Percentiles rank a stretch among this genome's conserved stretches.
phyloP scores from a whole-genome alignment of 2,329 filamentous ascomycete species.

The Fusarium sambucinum region DNA sequence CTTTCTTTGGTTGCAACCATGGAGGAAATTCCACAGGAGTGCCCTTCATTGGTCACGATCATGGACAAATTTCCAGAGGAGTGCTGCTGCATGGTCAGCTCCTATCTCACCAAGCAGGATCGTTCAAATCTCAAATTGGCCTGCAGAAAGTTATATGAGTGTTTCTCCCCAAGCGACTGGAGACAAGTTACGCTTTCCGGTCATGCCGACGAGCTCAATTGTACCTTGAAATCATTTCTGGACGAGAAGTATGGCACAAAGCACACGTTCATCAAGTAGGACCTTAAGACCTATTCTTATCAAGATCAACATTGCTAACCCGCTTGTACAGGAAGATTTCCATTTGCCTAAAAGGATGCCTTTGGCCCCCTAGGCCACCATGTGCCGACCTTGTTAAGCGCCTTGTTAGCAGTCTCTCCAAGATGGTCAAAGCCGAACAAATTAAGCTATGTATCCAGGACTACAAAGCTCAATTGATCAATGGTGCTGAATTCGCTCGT shows the following conservation, averaged over 20 bases:
- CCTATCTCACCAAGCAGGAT: not conserved
- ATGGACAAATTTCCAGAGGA: not conserved
- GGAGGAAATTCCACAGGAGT: no score
- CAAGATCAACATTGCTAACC: not conserved
- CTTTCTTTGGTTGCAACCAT: no score
- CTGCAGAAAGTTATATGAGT: not conserved
- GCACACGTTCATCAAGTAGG: not conserved
- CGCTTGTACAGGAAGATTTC: not conserved
- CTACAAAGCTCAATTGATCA: no score
- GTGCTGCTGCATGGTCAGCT: not conserved
- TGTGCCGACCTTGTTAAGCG: no score
- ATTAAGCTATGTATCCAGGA: not conserved
- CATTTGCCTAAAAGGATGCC: not conserved
- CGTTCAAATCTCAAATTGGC: not conserved
- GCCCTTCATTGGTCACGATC: not conserved
- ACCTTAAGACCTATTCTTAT: no score
- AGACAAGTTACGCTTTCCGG: not conserved
- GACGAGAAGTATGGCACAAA: not conserved
- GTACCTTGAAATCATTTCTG: not conserved
- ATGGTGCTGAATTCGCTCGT: not conserved
- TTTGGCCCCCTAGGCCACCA: no score
- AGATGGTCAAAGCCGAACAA: not conserved
- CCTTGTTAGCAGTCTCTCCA: not conserved
- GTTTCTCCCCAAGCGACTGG: not conserved
- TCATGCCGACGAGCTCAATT: not conserved